These are phyloP conservation scores for Plasmodium fragile DNA, from an alignment of 169 alveolate genomes.

Conservation along the genomic window DNA sequence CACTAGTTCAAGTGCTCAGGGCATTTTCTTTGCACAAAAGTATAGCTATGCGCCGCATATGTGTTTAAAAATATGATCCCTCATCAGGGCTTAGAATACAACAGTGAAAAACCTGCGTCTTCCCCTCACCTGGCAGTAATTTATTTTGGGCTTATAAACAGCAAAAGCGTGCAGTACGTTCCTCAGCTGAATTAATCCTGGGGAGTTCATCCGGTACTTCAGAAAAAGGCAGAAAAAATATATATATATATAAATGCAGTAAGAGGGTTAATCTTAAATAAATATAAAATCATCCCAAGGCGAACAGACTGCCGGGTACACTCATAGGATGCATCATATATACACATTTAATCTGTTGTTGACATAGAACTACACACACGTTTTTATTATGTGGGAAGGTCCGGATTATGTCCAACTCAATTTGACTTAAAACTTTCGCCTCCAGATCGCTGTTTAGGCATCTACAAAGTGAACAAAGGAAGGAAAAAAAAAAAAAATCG, in stretches of 20 bases:
- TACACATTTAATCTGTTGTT: neutral
- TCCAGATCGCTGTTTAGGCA: constrained; percentile 80
- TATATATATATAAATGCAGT: neutral
- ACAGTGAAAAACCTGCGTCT: neutral
- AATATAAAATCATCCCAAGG: neutral
- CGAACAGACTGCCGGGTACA: neutral
- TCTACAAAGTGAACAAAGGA: neutral
- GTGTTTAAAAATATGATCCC: neutral
- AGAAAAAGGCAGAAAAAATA: constrained; percentile 1
- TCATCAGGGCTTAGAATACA: neutral
- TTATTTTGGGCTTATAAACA: constrained; percentile 86
- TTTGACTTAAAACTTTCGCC: constrained; percentile 84
- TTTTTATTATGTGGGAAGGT: constrained; percentile 88
- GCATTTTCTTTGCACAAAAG: neutral
- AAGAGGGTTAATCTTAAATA: neutral
- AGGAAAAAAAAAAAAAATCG: neutral
- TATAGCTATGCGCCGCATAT: neutral
- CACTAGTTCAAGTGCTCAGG: neutral
- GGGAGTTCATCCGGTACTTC: constrained; percentile 50
- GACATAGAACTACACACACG: constrained; percentile 77
- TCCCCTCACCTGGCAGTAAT: constrained; percentile 85
- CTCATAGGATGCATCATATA: neutral
- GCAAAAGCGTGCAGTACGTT: constrained; percentile 90
- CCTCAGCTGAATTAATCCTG: constrained; percentile 81
- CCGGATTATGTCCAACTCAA: constrained; percentile 87